Evolutionary conservation across 352 stramenopile genomes (phyloP), one percentile per base, ranked within the genome.

Genomic region (Discostella stelligera): DNA sequence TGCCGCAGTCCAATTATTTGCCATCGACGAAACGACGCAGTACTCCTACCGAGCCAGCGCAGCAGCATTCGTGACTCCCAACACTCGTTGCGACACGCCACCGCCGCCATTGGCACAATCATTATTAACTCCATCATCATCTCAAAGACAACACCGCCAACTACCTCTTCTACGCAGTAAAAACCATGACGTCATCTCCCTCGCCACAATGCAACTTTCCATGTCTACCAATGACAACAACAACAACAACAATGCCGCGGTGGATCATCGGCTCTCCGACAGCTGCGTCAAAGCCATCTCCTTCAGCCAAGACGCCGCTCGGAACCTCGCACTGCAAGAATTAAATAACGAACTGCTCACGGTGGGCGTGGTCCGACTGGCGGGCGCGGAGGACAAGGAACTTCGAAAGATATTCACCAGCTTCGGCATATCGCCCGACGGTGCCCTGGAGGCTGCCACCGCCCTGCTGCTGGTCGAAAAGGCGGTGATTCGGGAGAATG

Each of bases 341-440:
- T 32, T 83, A 3, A 58, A 58, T 9, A 80, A 69, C 37, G 76
- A 79, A 59, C 66, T 83, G 50, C 53, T 83, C 1, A 18, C 64
- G 23, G 70, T 77, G n/a, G 71, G 76, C 7, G 73, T 77, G 64
- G 62, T 83, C 2, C 59, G 76, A n/a, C 59, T 32, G 18, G 64
- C 76, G 2, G 76, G 71, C 1, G 58, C 64, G 2, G 63, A 63
- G n/a, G 64, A 79, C 30, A 66, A 80, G 44, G 71, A 73, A 41
- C 21, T 65, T 23, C 65, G 77, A 0, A 80, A 80, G 53, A 71
- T 83, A 32, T 59, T 83, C 11, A 73, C 65, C 9, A 70, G 20
- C 13, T 84, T 81, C 53, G 72, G 67, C 0, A 78, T 84, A 11
- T 71, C 55, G 21, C 77, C 77, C 63, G 72, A 84, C 37, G 72